Evolutionary conservation across 148 eudicot species (phyloP).

Genomic region (Amaranthus hypochondriacus): DNA sequence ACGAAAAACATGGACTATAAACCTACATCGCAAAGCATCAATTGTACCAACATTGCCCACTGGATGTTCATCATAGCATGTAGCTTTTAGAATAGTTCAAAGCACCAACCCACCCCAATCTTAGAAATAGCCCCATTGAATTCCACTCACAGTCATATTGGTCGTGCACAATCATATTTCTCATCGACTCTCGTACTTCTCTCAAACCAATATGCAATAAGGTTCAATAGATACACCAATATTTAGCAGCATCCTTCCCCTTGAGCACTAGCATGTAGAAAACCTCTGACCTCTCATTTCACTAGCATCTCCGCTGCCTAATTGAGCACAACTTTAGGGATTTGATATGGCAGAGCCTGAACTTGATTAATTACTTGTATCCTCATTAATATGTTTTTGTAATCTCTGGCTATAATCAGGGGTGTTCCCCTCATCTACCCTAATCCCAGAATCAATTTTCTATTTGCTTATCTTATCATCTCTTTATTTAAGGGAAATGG

Average conservation of each 20-base stretch:
- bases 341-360: conserved; percentile 96
- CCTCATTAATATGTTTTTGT: conserved; percentile 63
- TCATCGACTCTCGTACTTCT: background rate
- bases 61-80: conserved; percentile 3
- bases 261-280: conserved; percentile 13
- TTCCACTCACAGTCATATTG: background rate
- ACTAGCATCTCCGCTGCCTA: conserved; percentile 76
- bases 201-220: background rate
- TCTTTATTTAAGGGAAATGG: conserved; percentile 52
- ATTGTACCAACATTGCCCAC: conserved; percentile 11
- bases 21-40: background rate
- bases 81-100: background rate
- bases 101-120: background rate
- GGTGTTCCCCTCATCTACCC: conserved; percentile 26
- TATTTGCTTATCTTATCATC: conserved; percentile 66
- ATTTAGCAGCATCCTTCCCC: conserved; percentile 9
- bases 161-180: too few species aligned
- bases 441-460: conserved; percentile 38
- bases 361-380: conserved; percentile 90
- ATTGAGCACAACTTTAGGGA: conserved; percentile 82
- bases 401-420: conserved; percentile 41
- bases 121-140: background rate
- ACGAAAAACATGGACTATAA: conserved; percentile 2
- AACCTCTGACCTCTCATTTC: conserved; percentile 70
- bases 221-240: conserved; percentile 4